Percentiles rank a stretch among this genome's conserved stretches.
Evolutionary conservation across 345 rosid genomes (phyloP).

Genomic region (Salix purpurea): DNA sequence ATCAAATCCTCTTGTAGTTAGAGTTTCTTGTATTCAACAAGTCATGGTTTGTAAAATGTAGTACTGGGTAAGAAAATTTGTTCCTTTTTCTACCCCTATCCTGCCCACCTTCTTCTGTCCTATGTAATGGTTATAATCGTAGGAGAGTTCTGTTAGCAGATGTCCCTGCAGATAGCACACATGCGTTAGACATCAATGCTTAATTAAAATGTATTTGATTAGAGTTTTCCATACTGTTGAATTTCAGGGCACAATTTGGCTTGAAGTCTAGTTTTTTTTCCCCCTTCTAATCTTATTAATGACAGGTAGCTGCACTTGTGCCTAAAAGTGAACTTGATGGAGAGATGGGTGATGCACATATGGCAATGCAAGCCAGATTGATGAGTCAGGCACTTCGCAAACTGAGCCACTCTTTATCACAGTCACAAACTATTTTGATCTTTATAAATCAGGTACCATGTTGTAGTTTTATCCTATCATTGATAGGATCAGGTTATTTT

Average conservation of each 20-base stretch:
- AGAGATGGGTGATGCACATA: constrained; percentile 99
- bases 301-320: constrained; percentile 97
- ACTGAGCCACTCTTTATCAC: constrained; percentile 82
- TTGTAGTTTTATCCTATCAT: background rate
- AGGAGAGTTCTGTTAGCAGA: background rate
- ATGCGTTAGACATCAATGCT: background rate
- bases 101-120: background rate
- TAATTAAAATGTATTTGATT: background rate
- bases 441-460: constrained; percentile 73
- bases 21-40: background rate
- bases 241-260: background rate
- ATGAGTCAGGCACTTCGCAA: constrained; percentile 99
- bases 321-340: constrained; percentile 98
- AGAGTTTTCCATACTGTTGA: background rate
- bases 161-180: background rate
- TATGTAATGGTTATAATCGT: background rate
- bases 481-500: background rate
- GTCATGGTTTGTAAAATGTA: background rate
- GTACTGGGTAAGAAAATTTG: background rate
- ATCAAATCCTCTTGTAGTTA: background rate
- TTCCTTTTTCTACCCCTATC: background rate
- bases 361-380: constrained; percentile 99
- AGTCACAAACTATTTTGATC: constrained; percentile 71
- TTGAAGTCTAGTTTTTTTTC: background rate
- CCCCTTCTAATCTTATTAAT: constrained; percentile 1